phyloP scores from a whole-genome alignment of 306 rosid species.

The Dalbergia cochinchinensis region DNA sequence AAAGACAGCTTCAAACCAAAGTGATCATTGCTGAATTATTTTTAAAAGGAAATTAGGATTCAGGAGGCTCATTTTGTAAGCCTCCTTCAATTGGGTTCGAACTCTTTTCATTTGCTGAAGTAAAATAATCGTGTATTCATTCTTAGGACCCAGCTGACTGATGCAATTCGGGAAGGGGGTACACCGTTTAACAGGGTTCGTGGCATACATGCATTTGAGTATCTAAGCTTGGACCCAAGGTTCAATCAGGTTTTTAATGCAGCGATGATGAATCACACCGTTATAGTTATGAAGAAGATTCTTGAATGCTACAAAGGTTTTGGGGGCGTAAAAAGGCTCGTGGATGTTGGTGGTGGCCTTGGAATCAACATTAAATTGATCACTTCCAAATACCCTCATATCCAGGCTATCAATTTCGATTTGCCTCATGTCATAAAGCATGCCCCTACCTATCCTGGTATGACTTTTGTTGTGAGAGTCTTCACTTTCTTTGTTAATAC shows the following conservation, averaged over 20 bases:
- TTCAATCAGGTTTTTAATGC: slow-evolving; percentile 60
- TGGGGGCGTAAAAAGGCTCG: slow-evolving; percentile 50
- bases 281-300: slow-evolving; percentile 47
- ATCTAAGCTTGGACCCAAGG: slow-evolving; percentile 43
- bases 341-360: slow-evolving; percentile 74
- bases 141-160: slow-evolving; percentile 55
- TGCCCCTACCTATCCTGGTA: slow-evolving; percentile 66
- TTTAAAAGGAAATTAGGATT: background rate
- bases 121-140: background rate
- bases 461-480: background rate
- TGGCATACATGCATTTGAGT: slow-evolving; percentile 54
- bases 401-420: slow-evolving; percentile 52
- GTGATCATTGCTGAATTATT: too few species aligned
- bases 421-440: slow-evolving; percentile 60
- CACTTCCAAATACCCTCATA: slow-evolving; percentile 61
- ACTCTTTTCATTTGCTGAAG: background rate
- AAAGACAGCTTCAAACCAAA: too few species aligned
- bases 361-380: slow-evolving; percentile 58
- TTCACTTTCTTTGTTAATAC: background rate
- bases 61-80: slow-evolving; percentile 5
- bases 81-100: too few species aligned
- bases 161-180: slow-evolving; percentile 60
- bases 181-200: slow-evolving; percentile 55
- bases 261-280: slow-evolving; percentile 53
- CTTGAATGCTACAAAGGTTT: slow-evolving; percentile 60